Conservation (phyloP, 2,329 filamentous ascomycete species). For the Microascus cirrosus region DNA sequence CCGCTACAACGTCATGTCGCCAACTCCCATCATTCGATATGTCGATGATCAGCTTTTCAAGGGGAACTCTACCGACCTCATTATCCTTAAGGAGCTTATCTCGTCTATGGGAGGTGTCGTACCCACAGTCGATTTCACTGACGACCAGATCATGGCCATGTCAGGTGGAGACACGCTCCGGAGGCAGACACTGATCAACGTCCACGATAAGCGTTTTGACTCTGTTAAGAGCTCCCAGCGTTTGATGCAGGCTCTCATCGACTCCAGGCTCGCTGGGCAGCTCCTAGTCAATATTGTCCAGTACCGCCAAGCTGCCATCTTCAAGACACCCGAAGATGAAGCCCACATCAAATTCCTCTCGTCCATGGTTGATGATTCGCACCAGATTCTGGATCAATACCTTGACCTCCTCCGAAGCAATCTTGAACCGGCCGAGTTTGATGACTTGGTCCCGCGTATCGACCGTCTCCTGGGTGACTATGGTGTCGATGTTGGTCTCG, state of each 20-base stretch:
- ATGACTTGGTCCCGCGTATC: constrained; percentile 65
- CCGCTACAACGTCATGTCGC: constrained; percentile 73
- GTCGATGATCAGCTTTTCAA: constrained; percentile 72
- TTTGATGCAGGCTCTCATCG: constrained; percentile 67
- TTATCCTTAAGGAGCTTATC: constrained; percentile 84
- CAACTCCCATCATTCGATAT: constrained; percentile 78
- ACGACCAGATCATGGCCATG: constrained; percentile 78
- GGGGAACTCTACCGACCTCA: constrained; percentile 81
- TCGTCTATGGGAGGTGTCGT: constrained; percentile 90
- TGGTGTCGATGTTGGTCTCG: constrained; percentile 67
- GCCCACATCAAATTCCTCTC: constrained; percentile 83
- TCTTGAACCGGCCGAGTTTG: constrained; percentile 64
- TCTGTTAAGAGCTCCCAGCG: constrained; percentile 65
- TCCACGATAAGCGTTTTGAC: constrained; percentile 74
- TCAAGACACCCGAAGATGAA: constrained; percentile 56
- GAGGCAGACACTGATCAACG: constrained; percentile 65
- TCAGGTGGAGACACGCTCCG: constrained; percentile 73
- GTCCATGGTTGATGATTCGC: constrained; percentile 81
- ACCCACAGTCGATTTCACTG: constrained; percentile 76
- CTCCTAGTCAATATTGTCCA: constrained; percentile 86
- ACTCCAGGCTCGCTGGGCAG: constrained; percentile 67
- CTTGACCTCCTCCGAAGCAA: constrained; percentile 80
- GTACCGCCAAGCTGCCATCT: constrained; percentile 78
- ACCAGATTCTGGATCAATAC: constrained; percentile 76
- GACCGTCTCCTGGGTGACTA: constrained; percentile 64